These are phyloP conservation scores for Boletellus deceptivus DNA, from an alignment of 1,284 basidiomycete species.

Conservation along the genomic window DNA sequence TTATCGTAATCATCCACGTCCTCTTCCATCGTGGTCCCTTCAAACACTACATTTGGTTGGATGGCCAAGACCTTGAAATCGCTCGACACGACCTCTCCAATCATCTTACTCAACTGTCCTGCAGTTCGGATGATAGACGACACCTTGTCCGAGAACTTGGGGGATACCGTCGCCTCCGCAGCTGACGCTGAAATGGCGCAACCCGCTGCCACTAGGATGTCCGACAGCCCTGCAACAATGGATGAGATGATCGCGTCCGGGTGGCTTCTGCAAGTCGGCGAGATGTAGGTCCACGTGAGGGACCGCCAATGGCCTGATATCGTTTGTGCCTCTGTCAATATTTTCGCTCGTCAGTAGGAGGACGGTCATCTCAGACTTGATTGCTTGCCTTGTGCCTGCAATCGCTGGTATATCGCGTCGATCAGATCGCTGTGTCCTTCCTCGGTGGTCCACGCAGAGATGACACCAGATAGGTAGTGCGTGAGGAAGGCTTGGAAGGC, in stretches of 20 bases:
- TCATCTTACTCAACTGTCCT: slow-evolving; percentile 6
- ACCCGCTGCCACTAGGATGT: slow-evolving; percentile 1
- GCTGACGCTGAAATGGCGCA: not conserved
- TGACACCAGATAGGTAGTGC: not conserved
- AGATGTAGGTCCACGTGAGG: slow-evolving; percentile 17
- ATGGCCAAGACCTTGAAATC: slow-evolving; percentile 12
- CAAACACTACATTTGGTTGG: not conserved
- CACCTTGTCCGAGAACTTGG: slow-evolving; percentile 9
- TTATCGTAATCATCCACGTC: not conserved
- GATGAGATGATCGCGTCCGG: not conserved
- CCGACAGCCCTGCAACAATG: slow-evolving; percentile 2
- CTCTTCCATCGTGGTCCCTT: slow-evolving; percentile 12
- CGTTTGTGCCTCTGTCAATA: slow-evolving; percentile 5
- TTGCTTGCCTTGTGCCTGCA: slow-evolving; percentile 4
- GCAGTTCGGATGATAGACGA: slow-evolving; percentile 7
- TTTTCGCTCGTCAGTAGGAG: not conserved
- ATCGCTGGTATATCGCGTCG: slow-evolving; percentile 2
- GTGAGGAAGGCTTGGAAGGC: slow-evolving; percentile 10
- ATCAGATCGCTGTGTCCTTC: not conserved
- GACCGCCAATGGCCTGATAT: slow-evolving; percentile 15
- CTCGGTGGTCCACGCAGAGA: slow-evolving; percentile 13
- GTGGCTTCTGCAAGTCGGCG: not conserved
- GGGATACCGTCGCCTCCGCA: not conserved
- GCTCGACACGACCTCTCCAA: slow-evolving; percentile 13
- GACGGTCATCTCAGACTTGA: not conserved